phyloP scores from a whole-genome alignment of 2,329 filamentous ascomycete species.

The Diplocarpon rosae region DNA sequence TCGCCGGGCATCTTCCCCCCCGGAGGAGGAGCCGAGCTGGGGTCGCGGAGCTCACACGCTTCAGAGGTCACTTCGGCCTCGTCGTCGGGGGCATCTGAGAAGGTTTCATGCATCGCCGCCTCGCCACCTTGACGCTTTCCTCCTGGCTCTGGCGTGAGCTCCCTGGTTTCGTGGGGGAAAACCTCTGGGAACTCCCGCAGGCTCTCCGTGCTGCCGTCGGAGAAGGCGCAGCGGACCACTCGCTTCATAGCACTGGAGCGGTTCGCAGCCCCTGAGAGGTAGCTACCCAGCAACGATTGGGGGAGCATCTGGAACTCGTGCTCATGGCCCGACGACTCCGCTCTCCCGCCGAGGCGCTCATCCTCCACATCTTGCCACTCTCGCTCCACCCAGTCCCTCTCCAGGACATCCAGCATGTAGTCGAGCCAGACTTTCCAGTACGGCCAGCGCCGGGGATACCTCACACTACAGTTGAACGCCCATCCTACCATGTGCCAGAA shows the following conservation, averaged over 20 bases:
- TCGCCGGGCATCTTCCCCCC: not conserved
- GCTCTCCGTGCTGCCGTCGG: constrained; percentile 46
- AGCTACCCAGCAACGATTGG: constrained; percentile 50
- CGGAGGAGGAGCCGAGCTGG: constrained; percentile 26
- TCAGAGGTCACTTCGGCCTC: constrained; percentile 7
- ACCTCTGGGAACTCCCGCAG: constrained; percentile 51
- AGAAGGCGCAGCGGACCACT: constrained; percentile 56
- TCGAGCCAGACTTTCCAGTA: constrained; percentile 74
- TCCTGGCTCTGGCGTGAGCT: constrained; percentile 30
- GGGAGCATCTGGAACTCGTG: constrained; percentile 30
- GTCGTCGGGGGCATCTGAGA: constrained; percentile 35
- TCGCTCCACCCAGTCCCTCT: constrained; percentile 35
- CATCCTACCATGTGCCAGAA: constrained; percentile 87
- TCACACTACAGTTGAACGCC: constrained; percentile 81
- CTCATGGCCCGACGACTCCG: constrained; percentile 16
- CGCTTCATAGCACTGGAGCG: constrained; percentile 35
- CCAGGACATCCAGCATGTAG: constrained; percentile 67
- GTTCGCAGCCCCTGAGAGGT: constrained; percentile 28
- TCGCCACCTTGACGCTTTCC: constrained; percentile 40
- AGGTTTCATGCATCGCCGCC: constrained; percentile 2
- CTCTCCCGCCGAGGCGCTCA: constrained; percentile 35
- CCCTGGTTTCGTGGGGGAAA: constrained; percentile 53
- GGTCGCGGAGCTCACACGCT: constrained; percentile 36
- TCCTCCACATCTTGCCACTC: not conserved
- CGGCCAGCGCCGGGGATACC: constrained; percentile 63